Evolutionary conservation across 208 protist species (phyloP), one percentile per base, ranked within the genome.

Genomic region (Wallacemonas sp.): DNA sequence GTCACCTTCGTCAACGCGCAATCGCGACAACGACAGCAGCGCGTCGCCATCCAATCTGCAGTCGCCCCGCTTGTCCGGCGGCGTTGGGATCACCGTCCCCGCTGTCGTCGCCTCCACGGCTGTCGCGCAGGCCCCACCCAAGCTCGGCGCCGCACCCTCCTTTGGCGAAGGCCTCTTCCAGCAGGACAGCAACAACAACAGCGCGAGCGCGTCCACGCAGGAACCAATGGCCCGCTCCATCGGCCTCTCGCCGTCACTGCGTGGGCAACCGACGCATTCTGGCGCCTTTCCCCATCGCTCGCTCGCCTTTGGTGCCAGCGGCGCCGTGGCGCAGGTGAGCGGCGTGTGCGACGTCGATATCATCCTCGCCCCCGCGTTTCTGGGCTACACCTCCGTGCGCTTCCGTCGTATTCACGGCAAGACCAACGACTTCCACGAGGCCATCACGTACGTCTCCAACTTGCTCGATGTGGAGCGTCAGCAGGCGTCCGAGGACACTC

Each of bases 391-490:
- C 14, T 63, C 92, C 48, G 78, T 96, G 11, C 84, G 79, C 11
- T 88, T 93, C 47, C 77, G 85, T 11, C 80, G 87, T 68, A 93
- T 96, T 66, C 75, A 90, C 48, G 90, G 90, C 5, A 90, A 81
- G 27, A 96, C 90, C 4, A 85, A 73, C 21, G 86, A 90, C 62
- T 96, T 93, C 65, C 90, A 93, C 61, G 90, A 96, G 70, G 83
- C 85, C 1, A 85, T 96, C n/a, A 67, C 60, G 0, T 96, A 80
- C 63, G 85, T 96, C 32, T 86, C 87, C 0, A 86, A 83, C 58
- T 26, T 92, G 44, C 63, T 96, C 9, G 87, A 88, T 30, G 29
- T 68, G 23, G 90, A 96, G 57, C 77, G 90, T 19, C 78, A 92
- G 68, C 84, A 93, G 66, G 90, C 90, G 19, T 85, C 88, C 61